Base-by-base conservation (phyloP, 768 basidiomycete genomes). In the Hygrophoropsis aurantiaca region DNA sequence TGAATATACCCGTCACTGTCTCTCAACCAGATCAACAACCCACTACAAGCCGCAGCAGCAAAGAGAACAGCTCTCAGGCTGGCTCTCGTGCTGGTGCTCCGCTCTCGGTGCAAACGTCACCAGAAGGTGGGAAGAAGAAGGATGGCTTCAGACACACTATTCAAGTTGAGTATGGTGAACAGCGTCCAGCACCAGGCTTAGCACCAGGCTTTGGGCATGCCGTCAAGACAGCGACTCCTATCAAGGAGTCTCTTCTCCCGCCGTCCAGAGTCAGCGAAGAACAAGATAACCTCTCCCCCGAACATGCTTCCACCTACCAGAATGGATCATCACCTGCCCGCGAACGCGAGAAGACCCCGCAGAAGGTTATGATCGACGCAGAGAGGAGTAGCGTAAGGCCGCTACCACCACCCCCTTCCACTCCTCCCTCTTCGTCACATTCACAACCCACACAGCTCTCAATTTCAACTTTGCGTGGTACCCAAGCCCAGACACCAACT, bases 131-230 rank as follows among this genome's bases (percentile, higher is more conserved):
- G 46, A 81, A 79, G 61, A 71, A 75, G 53, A 81, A 72, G 50
- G 70, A 68, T 2, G 75, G 75, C 44, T 85, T 88, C 66, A 74
- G 93, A 40, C 94, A 98, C 67, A 98, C 97, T 9, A 90, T 98
- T 39, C 97, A 98, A 65, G 87, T 98, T 49, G 97, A 99, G 67
- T 98, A 97, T 5, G 88, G 87, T 47, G 84, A 85, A 46, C 77
- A 56, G 24, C 46, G 47, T 3, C 30, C 78, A 5, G 62, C 64
- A n/a, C 54, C 51, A 34, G 63, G 61, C 11, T 58, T 37, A 9
- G 42, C 38, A 2, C 36, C 50, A 6, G 42, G 58, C 3, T 47
- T 54, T 36, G 55, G 50, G 24, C 66, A 64, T 24, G 44, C 52
- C 41, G 23, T 37, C 34, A 67, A 54, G 38, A 16, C 42, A 26